Evolutionary conservation across 192 early-diverging fungal genomes (phyloP).

Genomic region (Coemansia sp.): DNA sequence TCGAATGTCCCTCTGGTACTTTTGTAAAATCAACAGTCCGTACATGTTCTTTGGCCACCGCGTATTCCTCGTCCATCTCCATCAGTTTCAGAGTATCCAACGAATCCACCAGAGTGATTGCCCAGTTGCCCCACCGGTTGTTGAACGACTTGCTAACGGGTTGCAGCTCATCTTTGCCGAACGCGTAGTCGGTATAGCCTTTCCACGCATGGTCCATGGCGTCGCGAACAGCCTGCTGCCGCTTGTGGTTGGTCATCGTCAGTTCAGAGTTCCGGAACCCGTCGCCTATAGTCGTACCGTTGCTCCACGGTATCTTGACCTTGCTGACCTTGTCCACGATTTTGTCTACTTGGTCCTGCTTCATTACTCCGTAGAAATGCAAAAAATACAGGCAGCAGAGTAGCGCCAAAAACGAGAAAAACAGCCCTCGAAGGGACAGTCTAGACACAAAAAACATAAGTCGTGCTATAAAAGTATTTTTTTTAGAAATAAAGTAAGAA

Average conservation of each 20-base stretch:
- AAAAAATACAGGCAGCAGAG: constrained; percentile 29
- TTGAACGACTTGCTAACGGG: constrained; percentile 32
- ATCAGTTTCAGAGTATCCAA: constrained; percentile 83
- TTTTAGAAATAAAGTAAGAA: neutral
- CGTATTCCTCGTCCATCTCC: constrained; percentile 72
- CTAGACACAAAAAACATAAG: constrained; percentile 6
- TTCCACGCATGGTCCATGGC: constrained; percentile 52
- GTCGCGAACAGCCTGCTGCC: constrained; percentile 34
- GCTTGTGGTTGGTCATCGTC: constrained; percentile 19
- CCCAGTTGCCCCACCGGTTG: constrained; percentile 63
- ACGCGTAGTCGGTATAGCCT: constrained; percentile 42
- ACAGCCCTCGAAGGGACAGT: constrained; percentile 27
- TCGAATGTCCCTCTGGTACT: constrained; percentile 4
- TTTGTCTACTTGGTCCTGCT: constrained; percentile 11
- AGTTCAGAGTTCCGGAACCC: constrained; percentile 8
- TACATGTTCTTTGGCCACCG: constrained; percentile 67
- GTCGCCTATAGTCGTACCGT: neutral
- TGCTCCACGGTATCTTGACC: constrained; percentile 10
- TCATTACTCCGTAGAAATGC: constrained; percentile 17
- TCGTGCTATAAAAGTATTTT: neutral
- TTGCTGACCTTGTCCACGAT: constrained; percentile 18
- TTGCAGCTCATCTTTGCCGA: constrained; percentile 51
- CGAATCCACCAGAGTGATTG: constrained; percentile 81
- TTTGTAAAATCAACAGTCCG: constrained; percentile 55
- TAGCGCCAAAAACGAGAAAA: constrained; percentile 16